Evolutionary conservation across 1,139 yeast genomes (phyloP).

Genomic region (Casaregolazyma suthepensis): DNA sequence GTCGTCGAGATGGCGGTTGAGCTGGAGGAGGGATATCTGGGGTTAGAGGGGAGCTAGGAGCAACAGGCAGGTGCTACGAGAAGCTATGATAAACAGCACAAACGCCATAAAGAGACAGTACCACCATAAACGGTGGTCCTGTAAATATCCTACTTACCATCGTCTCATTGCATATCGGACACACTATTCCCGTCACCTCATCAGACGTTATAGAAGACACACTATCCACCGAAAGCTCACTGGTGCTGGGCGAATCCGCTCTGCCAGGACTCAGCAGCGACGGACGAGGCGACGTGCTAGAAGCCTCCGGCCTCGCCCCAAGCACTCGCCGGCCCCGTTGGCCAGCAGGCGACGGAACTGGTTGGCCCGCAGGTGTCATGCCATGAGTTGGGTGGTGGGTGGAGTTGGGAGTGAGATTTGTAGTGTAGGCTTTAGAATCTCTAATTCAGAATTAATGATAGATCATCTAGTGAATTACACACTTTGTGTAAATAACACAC

Average conservation of each 20-base stretch:
- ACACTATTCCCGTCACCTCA: constrained; percentile 28
- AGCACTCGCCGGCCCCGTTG: constrained; percentile 1
- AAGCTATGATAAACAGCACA: no score
- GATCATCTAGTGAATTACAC: no score
- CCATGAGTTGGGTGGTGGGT: neutral
- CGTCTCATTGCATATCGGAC: constrained; percentile 67
- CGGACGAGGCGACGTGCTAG: neutral
- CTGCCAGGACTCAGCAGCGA: constrained; percentile 8
- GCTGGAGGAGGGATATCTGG: constrained; percentile 42
- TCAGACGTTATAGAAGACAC: constrained; percentile 18
- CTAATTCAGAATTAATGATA: no score
- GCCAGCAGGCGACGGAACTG: neutral
- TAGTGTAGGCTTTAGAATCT: no score
- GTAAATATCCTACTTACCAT: constrained; percentile 36
- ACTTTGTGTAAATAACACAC: no score
- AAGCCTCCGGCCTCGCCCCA: neutral
- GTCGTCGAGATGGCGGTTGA: constrained; percentile 70
- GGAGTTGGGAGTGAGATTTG: neutral
- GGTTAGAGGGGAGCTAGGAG: neutral
- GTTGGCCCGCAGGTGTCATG: neutral
- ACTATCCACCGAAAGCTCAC: constrained; percentile 20
- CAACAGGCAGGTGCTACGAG: neutral
- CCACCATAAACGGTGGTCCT: no score
- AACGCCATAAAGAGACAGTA: no score
- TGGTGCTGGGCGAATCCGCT: constrained; percentile 17